phyloP scores from a whole-genome alignment of 768 basidiomycete species.

The Macrolepiota fuliginosa region DNA sequence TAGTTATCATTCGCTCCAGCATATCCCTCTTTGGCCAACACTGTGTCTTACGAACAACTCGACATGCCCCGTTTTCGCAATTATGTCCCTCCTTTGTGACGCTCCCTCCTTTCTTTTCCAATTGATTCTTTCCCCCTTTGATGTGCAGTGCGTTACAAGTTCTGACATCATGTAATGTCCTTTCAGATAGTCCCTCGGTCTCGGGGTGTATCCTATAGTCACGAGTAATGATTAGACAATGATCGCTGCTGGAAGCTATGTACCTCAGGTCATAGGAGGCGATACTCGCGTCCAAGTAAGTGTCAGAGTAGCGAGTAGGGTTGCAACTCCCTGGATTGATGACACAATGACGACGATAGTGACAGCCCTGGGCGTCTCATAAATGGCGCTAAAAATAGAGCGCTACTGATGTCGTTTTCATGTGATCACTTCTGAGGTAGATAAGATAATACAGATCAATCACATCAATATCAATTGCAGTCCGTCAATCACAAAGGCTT shows the following conservation, averaged over 20 bases:
- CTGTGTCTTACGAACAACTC: neutral
- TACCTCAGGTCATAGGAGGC: neutral
- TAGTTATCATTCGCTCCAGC: slow-evolving; percentile 6
- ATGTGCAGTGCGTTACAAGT: neutral
- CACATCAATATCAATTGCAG: neutral
- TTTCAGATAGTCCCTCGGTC: neutral
- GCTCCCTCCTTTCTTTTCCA: neutral
- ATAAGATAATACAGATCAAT: neutral
- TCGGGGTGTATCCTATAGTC: neutral
- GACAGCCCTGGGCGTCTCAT: neutral
- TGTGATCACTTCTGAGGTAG: neutral
- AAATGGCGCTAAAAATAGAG: neutral
- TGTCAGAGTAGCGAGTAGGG: neutral
- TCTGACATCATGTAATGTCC: neutral
- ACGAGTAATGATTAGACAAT: neutral
- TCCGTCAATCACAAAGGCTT: too few species aligned
- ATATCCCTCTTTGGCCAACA: neutral
- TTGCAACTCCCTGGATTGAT: neutral
- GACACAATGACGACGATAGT: neutral
- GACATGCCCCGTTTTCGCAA: neutral
- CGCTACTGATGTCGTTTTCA: neutral
- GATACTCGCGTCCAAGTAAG: neutral
- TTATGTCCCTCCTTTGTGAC: slow-evolving; percentile 1
- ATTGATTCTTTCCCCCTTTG: neutral
- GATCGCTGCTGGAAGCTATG: neutral